These are phyloP conservation scores for Penicillium samsonianum DNA, from an alignment of 495 filamentous ascomycete species.

Conservation along the genomic window DNA sequence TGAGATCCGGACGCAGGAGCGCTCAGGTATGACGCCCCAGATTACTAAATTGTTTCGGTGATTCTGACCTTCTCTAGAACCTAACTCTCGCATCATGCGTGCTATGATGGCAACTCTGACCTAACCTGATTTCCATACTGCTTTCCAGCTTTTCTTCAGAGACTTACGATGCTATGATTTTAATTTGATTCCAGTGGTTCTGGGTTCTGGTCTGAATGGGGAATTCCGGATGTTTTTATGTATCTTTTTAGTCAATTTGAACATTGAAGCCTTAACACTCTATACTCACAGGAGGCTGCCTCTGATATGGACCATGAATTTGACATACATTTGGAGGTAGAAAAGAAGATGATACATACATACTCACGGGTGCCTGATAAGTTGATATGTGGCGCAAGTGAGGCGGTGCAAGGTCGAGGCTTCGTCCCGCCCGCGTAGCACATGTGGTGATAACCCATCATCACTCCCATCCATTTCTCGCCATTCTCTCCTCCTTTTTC, in stretches of 20 bases:
- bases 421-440: conserved; percentile 19
- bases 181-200: conserved; percentile 1
- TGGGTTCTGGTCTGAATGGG: background rate
- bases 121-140: conserved; percentile 31
- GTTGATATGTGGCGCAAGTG: conserved; percentile 30
- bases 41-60: conserved; percentile 49
- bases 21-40: conserved; percentile 75
- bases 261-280: background rate
- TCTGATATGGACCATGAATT: background rate
- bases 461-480: background rate
- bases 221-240: conserved; percentile 3
- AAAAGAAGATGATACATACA: background rate
- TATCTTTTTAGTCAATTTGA: conserved; percentile 13
- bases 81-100: conserved; percentile 64
- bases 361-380: background rate
- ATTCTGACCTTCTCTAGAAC: conserved; percentile 41
- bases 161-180: conserved; percentile 11
- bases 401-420: conserved; percentile 28
- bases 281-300: background rate
- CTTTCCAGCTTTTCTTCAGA: conserved; percentile 5
- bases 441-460: conserved; percentile 20
- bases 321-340: background rate
- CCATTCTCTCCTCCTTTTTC: conserved; percentile 7
- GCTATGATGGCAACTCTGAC: conserved; percentile 79
- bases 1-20: conserved; percentile 71